Evolutionary conservation across 2,329 filamentous ascomycete genomes (phyloP), one percentile per base, ranked within the genome.

Genomic region (Pezicula rhizophila): DNA sequence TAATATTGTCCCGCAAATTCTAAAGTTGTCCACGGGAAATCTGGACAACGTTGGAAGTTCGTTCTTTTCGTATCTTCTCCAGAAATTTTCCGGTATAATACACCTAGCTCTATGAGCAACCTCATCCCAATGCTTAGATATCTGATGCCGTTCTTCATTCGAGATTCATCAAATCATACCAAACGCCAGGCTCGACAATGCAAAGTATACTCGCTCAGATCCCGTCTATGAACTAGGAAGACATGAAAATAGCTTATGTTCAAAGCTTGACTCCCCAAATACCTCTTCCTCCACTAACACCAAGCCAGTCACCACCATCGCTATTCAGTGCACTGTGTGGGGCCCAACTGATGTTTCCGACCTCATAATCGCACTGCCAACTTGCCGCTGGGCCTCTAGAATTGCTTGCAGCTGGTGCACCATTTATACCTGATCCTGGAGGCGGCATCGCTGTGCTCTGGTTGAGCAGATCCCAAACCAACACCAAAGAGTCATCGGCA

Each of bases 401-500:
- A 64, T 74, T 85, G 39, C 83, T 80, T 15, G 71, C 64, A 44
- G 72, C 70, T 3, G 72, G 68, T 1, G 70, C 66, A 33, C 78
- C 78, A 54, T 80, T 80, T 35, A 71, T 60, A 8, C 69, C 61
- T 20, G 72, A 66, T 5, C 50, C 64, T 57, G 58, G 47, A 37
- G 61, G 57, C 37, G 57, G 48, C 35, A 61, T 51, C 15, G 61
- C 54, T 7, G 59, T 65, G 51, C 57, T 64, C 55, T 63, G 63
- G 60, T 87, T 92, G 55, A 96, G 77, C 8, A 99, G 75, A 67
- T 99, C 93, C 93, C 93, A 99, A 14, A 96, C 77, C 28, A 97
- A 76, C 2, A 97, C 92, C 57, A 93, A 80, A 55, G 84, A 92
- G 67, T 99, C 93, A 61, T 99, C 93, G 5, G 78, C 93, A 31